Base-by-base conservation (phyloP, 1,139 yeast genomes). In the Candida glucosophila region DNA sequence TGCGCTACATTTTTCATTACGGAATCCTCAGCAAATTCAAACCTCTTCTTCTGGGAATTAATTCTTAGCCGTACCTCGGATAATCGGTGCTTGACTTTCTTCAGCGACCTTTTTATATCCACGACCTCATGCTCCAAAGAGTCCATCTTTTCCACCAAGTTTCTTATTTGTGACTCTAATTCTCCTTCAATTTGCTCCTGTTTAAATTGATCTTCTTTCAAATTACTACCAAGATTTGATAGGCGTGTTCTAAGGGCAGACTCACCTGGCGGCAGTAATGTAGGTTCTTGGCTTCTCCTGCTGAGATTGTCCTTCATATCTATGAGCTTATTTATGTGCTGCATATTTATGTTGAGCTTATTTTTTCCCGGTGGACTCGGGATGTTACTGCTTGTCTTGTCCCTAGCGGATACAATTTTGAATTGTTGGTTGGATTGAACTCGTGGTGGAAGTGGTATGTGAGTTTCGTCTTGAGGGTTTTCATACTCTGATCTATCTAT, bases 1-100 rank as follows among this genome's bases (percentile, higher is more conserved):
- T 44, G 45, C 18, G 39, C 38, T 2, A 57, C 63, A 27, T 47
- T 40, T 12, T 44, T 43, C 33, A 55, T 46, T 10, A 55, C 42
- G 4, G 43, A 35, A 7, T 42, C 51, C 34, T 53, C 63, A 22
- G 45, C 27, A 30, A 38, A 41, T 14, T 49, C 54, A 24, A 51
- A 49, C 24, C 42, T 39, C 14, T 44, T 37, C n/a, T 39, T 34
- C 25, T 34, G 34, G 4, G 42, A 38, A 7, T 32, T 33, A 1
- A 55, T 37, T 9, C 39, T 32, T 13, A 32, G 34, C 13, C 39
- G 32, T 5, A 47, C 21, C 17, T 46, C 49, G 7, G 38, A 37
- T 13, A 49, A 33, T 24, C 41, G 44, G 25, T 41, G 41, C 5
- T 32, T 32, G 6, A 41, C 30, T 19, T 48, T 49, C 27, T 47